Evolutionary conservation across 2,329 filamentous ascomycete species (phyloP).

Genomic region (Beauveria sp.): DNA sequence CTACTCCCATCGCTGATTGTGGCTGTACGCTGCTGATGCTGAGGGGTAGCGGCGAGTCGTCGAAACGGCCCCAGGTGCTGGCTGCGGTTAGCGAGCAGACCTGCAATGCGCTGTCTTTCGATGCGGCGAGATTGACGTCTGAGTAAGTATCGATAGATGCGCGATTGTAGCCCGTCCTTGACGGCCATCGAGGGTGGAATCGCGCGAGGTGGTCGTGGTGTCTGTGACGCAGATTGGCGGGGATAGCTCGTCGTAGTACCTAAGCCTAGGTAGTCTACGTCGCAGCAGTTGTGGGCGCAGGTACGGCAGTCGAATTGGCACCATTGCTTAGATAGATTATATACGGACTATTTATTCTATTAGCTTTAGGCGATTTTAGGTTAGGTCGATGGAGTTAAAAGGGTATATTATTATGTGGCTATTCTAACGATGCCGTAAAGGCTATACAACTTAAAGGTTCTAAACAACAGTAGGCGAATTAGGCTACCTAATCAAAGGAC

Average conservation of each 20-base stretch:
- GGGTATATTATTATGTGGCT: too few species aligned
- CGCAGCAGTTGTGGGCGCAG: conserved; percentile 30
- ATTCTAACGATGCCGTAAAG: too few species aligned
- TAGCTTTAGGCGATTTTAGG: too few species aligned
- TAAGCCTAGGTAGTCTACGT: conserved; percentile 19
- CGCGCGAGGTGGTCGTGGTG: conserved; percentile 59
- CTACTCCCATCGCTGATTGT: conserved; percentile 25
- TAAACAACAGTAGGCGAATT: too few species aligned
- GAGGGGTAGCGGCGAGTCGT: conserved; percentile 20
- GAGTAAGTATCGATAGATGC: conserved; percentile 68
- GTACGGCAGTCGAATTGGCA: conserved; percentile 28
- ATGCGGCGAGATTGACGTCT: conserved; percentile 50
- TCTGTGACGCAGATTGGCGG: conserved; percentile 50
- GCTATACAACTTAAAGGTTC: too few species aligned
- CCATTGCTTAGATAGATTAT: conserved; percentile 21
- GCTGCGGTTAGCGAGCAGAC: conserved; percentile 32
- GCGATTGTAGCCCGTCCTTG: conserved; percentile 64
- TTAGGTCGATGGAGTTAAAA: too few species aligned
- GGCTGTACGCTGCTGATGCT: conserved; percentile 11
- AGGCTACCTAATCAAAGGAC: too few species aligned
- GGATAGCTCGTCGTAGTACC: conserved; percentile 62
- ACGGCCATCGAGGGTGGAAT: conserved; percentile 63
- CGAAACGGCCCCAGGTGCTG: conserved; percentile 37
- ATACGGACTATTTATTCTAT: too few species aligned
- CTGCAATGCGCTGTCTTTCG: conserved; percentile 39